These are phyloP conservation scores for Persicaria tinctoria DNA, from an alignment of 148 eudicot genomes.

Conservation along the genomic window DNA sequence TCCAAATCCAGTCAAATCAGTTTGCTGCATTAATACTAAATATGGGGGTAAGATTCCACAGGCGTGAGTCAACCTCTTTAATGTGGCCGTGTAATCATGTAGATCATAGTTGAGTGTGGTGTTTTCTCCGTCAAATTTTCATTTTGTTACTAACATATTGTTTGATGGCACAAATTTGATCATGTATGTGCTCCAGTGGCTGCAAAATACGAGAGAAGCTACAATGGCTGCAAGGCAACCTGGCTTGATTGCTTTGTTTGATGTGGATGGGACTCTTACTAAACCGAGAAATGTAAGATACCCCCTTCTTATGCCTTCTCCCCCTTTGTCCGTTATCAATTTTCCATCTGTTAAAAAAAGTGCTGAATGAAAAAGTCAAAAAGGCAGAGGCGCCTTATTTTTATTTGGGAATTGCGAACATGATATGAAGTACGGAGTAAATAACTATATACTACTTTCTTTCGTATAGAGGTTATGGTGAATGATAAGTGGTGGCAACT, in stretches of 20 bases:
- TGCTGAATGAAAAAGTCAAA: not conserved
- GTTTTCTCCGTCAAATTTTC: not conserved
- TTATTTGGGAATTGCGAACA: too few species aligned
- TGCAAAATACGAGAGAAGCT: constrained; percentile 12
- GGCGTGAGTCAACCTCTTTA: too few species aligned
- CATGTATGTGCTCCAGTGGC: not conserved
- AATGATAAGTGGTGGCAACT: too few species aligned
- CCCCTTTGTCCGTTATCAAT: not conserved
- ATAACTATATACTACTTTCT: too few species aligned
- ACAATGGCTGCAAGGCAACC: constrained; percentile 61
- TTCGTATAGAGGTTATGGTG: too few species aligned
- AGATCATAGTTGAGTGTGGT: not conserved
- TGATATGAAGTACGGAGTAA: too few species aligned
- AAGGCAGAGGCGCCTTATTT: not conserved
- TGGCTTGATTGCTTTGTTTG: constrained; percentile 81
- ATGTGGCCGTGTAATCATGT: too few species aligned
- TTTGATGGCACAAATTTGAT: not conserved
- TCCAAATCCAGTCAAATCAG: too few species aligned
- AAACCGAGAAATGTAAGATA: constrained; percentile 68
- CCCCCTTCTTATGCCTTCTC: not conserved
- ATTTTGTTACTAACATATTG: not conserved
- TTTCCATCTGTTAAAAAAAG: not conserved
- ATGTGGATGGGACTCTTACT: constrained; percentile 95
- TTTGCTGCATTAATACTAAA: too few species aligned
- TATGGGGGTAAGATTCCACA: too few species aligned